phyloP scores from a whole-genome alignment of 208 protist genomes.

The Trypanosoma cruzi region DNA sequence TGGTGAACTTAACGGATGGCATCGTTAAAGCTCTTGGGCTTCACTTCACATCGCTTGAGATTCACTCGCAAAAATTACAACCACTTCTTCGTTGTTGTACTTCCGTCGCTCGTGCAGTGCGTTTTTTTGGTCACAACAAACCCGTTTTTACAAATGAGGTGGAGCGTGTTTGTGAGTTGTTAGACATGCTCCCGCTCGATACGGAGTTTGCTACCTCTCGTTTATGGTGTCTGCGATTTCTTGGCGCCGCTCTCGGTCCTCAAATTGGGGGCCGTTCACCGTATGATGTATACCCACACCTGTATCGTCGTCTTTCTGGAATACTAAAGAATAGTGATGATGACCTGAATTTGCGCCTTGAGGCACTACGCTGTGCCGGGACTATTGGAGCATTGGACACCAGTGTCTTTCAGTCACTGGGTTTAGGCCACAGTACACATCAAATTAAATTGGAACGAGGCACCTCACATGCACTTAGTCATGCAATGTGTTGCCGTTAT shows the following conservation, averaged over 20 bases:
- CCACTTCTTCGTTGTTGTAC: conserved; percentile 75
- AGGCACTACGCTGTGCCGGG: conserved; percentile 78
- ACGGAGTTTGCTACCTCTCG: conserved; percentile 49
- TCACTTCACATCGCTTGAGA: conserved; percentile 50
- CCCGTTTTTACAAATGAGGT: conserved; percentile 64
- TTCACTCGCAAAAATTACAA: conserved; percentile 51
- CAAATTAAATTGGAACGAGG: conserved; percentile 30
- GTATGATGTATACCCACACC: conserved; percentile 71
- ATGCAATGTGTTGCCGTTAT: conserved; percentile 74
- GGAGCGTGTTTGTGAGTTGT: conserved; percentile 49
- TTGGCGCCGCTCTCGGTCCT: conserved; percentile 64
- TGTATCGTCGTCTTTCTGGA: conserved; percentile 65
- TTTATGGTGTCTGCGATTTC: conserved; percentile 76
- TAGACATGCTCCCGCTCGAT: conserved; percentile 64
- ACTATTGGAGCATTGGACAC: conserved; percentile 80
- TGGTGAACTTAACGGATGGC: conserved; percentile 72
- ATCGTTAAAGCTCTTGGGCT: conserved; percentile 62
- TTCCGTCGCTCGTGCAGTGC: conserved; percentile 61
- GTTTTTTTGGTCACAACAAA: conserved; percentile 52
- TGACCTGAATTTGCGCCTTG: conserved; percentile 70
- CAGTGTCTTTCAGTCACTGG: conserved; percentile 71
- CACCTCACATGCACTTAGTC: conserved; percentile 27
- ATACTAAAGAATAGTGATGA: conserved; percentile 73
- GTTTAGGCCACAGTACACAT: conserved; percentile 31
- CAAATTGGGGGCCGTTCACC: conserved; percentile 60